Evolutionary conservation across 2,329 filamentous ascomycete species (phyloP).

Genomic region (Paramyrothecium roridum): DNA sequence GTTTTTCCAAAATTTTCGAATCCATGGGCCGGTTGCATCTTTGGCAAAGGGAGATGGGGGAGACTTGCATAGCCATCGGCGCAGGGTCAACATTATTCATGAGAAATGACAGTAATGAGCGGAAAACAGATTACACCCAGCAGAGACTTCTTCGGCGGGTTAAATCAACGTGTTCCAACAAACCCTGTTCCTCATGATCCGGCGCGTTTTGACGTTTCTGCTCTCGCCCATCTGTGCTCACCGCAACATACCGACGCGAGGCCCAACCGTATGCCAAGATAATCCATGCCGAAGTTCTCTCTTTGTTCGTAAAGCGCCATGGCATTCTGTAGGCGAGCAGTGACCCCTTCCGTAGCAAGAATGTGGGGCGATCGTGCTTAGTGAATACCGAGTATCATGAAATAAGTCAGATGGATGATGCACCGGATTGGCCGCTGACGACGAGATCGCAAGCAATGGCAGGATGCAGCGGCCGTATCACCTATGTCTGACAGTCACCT

Average conservation of each 20-base stretch:
- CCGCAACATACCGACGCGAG: too few species aligned
- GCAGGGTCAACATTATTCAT: neutral
- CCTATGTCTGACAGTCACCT: slow-evolving; percentile 44
- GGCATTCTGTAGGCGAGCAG: too few species aligned
- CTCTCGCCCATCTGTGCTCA: too few species aligned
- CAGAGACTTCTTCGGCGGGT: neutral
- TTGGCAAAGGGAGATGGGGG: neutral
- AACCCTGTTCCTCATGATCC: neutral
- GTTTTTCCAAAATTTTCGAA: neutral
- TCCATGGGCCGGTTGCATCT: neutral
- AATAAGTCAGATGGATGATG: too few species aligned
- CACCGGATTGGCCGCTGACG: too few species aligned
- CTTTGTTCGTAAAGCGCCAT: too few species aligned
- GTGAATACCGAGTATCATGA: too few species aligned
- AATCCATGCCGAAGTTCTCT: too few species aligned
- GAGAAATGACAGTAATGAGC: neutral
- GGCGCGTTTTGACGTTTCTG: neutral
- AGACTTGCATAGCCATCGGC: neutral
- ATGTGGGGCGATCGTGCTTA: too few species aligned
- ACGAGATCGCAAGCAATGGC: neutral
- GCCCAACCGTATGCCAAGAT: too few species aligned
- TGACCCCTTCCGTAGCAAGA: too few species aligned
- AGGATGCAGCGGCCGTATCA: slow-evolving; percentile 20
- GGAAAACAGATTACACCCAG: neutral
- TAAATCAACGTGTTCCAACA: neutral